Evolutionary conservation across 768 basidiomycete species (phyloP).

Genomic region (Tricholoma saponaceum): DNA sequence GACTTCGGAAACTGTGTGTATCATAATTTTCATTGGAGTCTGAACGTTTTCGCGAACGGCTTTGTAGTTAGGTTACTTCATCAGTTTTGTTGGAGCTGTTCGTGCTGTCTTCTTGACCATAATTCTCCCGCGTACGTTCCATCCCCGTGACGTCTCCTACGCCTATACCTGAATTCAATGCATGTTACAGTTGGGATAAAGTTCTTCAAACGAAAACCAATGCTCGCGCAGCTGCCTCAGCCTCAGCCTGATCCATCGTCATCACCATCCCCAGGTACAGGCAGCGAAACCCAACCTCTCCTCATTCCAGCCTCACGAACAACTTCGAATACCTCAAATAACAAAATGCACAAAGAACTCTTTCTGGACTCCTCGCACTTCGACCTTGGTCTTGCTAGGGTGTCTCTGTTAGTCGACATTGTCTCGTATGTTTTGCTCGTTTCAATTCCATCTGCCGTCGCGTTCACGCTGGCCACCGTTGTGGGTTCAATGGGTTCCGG

Average conservation of each 20-base stretch:
- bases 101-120: conserved; percentile 54
- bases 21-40: neutral
- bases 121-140: conserved; percentile 55
- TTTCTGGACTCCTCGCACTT: conserved; percentile 45
- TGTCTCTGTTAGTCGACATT: conserved; percentile 57
- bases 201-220: neutral
- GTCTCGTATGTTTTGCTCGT: conserved; percentile 48
- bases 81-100: conserved; percentile 48
- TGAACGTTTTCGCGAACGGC: neutral
- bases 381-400: conserved; percentile 66
- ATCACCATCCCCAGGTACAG: conserved; percentile 15
- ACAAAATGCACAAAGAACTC: conserved; percentile 16
- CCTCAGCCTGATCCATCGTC: conserved; percentile 35
- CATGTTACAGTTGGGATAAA: neutral
- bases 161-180: neutral
- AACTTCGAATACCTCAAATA: conserved; percentile 3
- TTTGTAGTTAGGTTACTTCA: conserved; percentile 53
- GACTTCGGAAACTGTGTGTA: conserved; percentile 57
- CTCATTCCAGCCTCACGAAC: conserved; percentile 13
- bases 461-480: conserved; percentile 49
- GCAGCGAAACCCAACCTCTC: conserved; percentile 28
- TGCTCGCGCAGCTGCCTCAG: conserved; percentile 38
- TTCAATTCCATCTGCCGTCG: conserved; percentile 36
- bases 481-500: conserved; percentile 59
- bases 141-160: neutral